Conservation (phyloP, 208 protist species). For the Tritrichomonas foetus region DNA sequence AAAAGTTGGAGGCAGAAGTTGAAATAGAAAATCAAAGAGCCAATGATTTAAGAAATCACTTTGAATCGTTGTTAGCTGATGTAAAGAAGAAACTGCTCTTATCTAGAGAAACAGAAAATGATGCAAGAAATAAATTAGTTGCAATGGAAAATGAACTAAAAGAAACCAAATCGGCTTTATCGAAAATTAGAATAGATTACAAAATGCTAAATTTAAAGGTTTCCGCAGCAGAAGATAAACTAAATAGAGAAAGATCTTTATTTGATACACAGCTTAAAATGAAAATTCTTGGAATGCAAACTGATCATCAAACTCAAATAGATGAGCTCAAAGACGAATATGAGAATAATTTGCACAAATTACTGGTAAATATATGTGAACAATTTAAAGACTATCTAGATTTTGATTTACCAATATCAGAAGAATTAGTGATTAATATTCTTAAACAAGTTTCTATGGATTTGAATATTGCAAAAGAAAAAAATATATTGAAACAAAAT, state of each 20-base stretch:
- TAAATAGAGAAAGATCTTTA: neutral
- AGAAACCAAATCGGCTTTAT: neutral
- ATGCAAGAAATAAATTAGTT: no score
- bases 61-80: neutral
- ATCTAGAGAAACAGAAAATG: neutral
- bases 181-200: neutral
- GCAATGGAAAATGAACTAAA: neutral
- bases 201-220: neutral
- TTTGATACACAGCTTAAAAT: neutral
- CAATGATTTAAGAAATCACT: neutral
- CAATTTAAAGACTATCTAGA: neutral
- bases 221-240: neutral
- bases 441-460: neutral
- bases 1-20: neutral
- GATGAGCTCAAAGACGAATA: neutral
- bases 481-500: neutral
- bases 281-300: neutral
- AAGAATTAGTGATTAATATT: neutral
- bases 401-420: neutral
- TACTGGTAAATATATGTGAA: neutral
- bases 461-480: neutral
- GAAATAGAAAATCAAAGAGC: neutral
- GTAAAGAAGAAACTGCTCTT: neutral
- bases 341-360: neutral
- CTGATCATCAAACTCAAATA: neutral